These are phyloP conservation scores for Fonsecaea nubica DNA, from an alignment of 2,329 filamentous ascomycete species.

Conservation along the genomic window DNA sequence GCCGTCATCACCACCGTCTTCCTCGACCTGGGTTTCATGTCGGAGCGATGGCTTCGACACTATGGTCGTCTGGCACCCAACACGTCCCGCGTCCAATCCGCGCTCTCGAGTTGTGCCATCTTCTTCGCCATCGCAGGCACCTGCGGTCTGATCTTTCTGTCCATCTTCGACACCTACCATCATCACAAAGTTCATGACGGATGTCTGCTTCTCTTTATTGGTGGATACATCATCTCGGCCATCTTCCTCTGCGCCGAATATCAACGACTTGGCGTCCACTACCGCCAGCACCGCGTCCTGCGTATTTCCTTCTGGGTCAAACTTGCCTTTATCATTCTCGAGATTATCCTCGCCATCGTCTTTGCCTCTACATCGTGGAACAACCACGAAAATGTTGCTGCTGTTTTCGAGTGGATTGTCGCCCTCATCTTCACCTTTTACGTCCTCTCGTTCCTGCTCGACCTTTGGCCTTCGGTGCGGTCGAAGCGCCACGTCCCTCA, in stretches of 20 bases:
- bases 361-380: slow-evolving; percentile 64
- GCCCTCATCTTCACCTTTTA: slow-evolving; percentile 58
- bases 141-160: slow-evolving; percentile 78
- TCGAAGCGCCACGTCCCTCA: slow-evolving; percentile 60
- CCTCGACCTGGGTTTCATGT: slow-evolving; percentile 78
- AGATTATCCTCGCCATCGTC: slow-evolving; percentile 69
- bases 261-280: slow-evolving; percentile 79
- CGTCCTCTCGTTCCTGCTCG: slow-evolving; percentile 82
- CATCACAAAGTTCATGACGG: slow-evolving; percentile 73
- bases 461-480: slow-evolving; percentile 78
- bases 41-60: slow-evolving; percentile 87
- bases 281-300: slow-evolving; percentile 73
- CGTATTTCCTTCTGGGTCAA: slow-evolving; percentile 86
- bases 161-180: slow-evolving; percentile 81
- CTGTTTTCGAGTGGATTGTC: slow-evolving; percentile 74
- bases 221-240: slow-evolving; percentile 81
- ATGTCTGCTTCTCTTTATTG: slow-evolving; percentile 83
- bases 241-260: slow-evolving; percentile 90
- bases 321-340: slow-evolving; percentile 79
- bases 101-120: slow-evolving; percentile 51
- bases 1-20: slow-evolving; percentile 72
- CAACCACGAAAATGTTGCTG: slow-evolving; percentile 67
- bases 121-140: slow-evolving; percentile 72
- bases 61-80: slow-evolving; percentile 79
- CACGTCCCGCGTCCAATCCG: slow-evolving; percentile 51